Conservation (phyloP, 306 rosid genomes). For the Rosa persica region DNA sequence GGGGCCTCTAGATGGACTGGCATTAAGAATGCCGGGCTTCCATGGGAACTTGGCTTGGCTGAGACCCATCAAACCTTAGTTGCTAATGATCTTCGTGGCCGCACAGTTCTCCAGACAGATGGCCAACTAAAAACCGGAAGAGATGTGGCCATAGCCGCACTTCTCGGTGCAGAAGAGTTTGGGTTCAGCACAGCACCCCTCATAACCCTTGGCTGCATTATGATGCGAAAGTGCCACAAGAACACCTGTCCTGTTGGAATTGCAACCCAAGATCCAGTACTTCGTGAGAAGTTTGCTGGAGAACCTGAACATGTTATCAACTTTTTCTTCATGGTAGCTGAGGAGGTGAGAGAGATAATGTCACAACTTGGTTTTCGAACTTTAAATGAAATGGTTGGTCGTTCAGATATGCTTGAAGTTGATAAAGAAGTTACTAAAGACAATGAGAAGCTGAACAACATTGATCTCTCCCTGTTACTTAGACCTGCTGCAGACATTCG, state of each 20-base stretch:
- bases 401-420: conserved; percentile 90
- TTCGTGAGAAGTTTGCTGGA: conserved; percentile 96
- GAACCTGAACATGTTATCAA: conserved; percentile 98
- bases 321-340: conserved; percentile 96
- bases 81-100: conserved; percentile 95
- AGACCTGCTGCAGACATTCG: conserved; percentile 95
- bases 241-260: conserved; percentile 98
- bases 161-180: conserved; percentile 98
- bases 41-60: conserved; percentile 99
- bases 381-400: conserved; percentile 92
- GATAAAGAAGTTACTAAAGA: conserved; percentile 75
- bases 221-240: conserved; percentile 99
- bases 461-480: conserved; percentile 81
- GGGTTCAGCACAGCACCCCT: conserved; percentile 99
- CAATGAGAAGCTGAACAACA: conserved; percentile 84
- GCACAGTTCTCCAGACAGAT: conserved; percentile 93
- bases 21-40: conserved; percentile 97
- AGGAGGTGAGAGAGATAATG: conserved; percentile 95
- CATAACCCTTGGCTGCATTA: conserved; percentile 95
- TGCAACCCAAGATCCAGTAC: conserved; percentile 99
- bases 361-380: conserved; percentile 80
- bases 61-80: conserved; percentile 99
- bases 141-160: conserved; percentile 96
- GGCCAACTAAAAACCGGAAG: conserved; percentile 99
- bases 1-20: conserved; percentile 99